Base-by-base conservation (phyloP, 441 rosid species). In the Mallotus japonicus region DNA sequence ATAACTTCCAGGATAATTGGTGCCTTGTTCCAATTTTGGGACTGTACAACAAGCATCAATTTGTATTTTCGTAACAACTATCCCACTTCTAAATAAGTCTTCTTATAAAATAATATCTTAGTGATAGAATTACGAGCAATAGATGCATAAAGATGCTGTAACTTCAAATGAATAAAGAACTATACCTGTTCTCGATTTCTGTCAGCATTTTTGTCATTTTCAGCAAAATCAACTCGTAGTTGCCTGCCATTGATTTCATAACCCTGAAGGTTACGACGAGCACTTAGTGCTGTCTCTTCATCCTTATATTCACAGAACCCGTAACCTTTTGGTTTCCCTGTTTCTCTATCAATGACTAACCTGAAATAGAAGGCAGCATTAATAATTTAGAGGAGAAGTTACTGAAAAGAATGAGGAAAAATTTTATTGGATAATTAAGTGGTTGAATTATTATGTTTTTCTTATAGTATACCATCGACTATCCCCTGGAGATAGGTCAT, bases 261-360 rank as follows among this genome's bases (percentile, higher is more conserved):
- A 77, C 97, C 93, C 81, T 91, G 95, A 62, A 95, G 98, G 86
- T 95, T 95, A 77, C 98, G 97, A 37, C 97, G 97, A 77, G 99
- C 99, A 80, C 99, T 95, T 76, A 92, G 70, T 7, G 98, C 98
- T 0, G 99, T 95, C 79, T 95, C 98, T 83, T 93, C 98, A 84
- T 95, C 98, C 77, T 91, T 95, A 77, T 95, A 95, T 78, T 95
- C 99, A 70, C 98, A 95, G 86, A 95, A 95, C 1, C 99, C 99
- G 58, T 95, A 95, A 70, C 99, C 99, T 83, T 93, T 95, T 17
- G 99, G 99, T 76, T 93, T 95, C 62, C 99, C 98, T 60, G 98
- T 95, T 86, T 92, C 99, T 86, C 97, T 89, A 78, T 95, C 97
- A 64, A 87, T 84, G 58, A 95, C 98, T 75, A 95, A 85, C 83